phyloP scores from a whole-genome alignment of 805 yeast species.

The Cyberlindnera samutprakarnensis region DNA sequence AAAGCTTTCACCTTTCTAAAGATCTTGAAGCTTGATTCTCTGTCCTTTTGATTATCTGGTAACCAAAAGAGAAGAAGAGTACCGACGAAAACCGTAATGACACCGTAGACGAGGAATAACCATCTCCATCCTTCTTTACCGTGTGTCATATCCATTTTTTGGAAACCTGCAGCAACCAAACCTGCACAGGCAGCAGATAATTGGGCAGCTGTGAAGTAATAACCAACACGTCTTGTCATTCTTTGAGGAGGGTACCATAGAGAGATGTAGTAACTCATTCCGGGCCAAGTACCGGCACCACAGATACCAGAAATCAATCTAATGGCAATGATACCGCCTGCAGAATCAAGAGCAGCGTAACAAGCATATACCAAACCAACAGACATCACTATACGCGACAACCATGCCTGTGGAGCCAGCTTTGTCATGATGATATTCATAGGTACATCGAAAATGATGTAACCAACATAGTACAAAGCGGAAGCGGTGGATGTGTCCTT shows the following conservation, averaged over 20 bases:
- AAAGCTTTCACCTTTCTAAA: slow-evolving; percentile 13
- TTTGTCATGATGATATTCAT: slow-evolving; percentile 83
- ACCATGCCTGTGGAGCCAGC: slow-evolving; percentile 80
- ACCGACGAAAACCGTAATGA: slow-evolving; percentile 58
- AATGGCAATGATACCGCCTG: slow-evolving; percentile 59
- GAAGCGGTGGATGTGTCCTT: slow-evolving; percentile 67
- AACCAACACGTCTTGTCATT: slow-evolving; percentile 74
- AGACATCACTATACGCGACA: slow-evolving; percentile 65
- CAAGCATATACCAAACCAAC: slow-evolving; percentile 77
- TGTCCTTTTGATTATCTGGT: slow-evolving; percentile 44
- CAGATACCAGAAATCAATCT: slow-evolving; percentile 69
- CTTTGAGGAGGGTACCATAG: slow-evolving; percentile 81
- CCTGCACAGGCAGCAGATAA: slow-evolving; percentile 88
- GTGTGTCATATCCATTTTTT: slow-evolving; percentile 62
- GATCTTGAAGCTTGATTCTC: slow-evolving; percentile 8
- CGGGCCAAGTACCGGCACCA: slow-evolving; percentile 90
- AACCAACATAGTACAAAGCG: slow-evolving; percentile 78
- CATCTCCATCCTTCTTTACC: slow-evolving; percentile 84
- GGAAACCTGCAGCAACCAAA: slow-evolving; percentile 81
- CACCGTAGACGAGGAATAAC: slow-evolving; percentile 76
- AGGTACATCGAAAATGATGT: slow-evolving; percentile 78
- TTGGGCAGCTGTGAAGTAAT: slow-evolving; percentile 88
- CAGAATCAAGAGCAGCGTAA: slow-evolving; percentile 50
- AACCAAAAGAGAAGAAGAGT: slow-evolving; percentile 70
- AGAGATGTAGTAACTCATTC: slow-evolving; percentile 75